Percentiles rank a stretch among this genome's conserved stretches.
phyloP scores from a whole-genome alignment of 495 filamentous ascomycete species.

The Penicillium bovifimosum region DNA sequence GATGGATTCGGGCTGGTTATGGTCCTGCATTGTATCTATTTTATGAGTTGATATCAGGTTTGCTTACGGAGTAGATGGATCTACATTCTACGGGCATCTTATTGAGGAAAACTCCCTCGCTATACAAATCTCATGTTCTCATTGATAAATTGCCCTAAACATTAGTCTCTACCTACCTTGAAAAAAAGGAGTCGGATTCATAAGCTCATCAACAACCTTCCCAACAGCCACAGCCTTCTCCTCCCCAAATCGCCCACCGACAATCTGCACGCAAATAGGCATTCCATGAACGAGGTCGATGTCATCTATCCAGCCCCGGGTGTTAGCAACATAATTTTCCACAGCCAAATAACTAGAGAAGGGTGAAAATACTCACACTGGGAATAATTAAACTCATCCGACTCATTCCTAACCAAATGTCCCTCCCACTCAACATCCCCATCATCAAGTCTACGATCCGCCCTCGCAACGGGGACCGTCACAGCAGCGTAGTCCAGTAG shows the following conservation, averaged over 20 bases:
- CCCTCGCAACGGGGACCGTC: constrained; percentile 47
- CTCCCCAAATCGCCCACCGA: constrained; percentile 42
- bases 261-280: constrained; percentile 51
- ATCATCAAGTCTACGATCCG: constrained; percentile 31
- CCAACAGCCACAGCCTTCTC: constrained; percentile 42
- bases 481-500: constrained; percentile 57
- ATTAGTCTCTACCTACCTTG: not conserved
- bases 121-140: not conserved
- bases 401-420: constrained; percentile 31
- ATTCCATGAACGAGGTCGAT: constrained; percentile 41
- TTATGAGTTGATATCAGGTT: constrained; percentile 2
- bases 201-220: constrained; percentile 30
- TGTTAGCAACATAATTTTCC: no score
- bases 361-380: constrained; percentile 30
- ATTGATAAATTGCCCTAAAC: not conserved
- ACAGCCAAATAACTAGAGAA: not conserved
- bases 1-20: constrained; percentile 8
- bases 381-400: constrained; percentile 34
- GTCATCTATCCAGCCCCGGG: constrained; percentile 28
- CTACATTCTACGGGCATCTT: no score
- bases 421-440: constrained; percentile 23
- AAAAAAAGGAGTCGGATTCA: constrained; percentile 19
- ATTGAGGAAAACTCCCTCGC: not conserved
- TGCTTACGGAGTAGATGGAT: constrained; percentile 1
- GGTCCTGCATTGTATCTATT: constrained; percentile 14